Conservation (phyloP, 2,329 filamentous ascomycete species). For the Parafenestella ontariensis region DNA sequence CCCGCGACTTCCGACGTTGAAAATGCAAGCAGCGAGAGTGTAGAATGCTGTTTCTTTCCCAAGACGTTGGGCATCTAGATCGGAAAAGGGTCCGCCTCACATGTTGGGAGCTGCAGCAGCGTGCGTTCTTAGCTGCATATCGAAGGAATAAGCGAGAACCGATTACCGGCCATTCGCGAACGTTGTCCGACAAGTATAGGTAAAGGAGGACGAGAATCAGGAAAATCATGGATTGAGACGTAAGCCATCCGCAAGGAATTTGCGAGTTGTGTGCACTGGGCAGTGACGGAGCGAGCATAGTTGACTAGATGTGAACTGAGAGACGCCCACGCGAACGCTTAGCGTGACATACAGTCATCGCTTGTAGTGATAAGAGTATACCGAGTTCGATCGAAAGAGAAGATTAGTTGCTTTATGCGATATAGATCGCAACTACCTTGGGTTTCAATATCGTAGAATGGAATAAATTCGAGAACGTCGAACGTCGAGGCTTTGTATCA, state of each 20-base stretch:
- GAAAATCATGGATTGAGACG: not conserved
- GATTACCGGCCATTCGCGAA: constrained; percentile 22
- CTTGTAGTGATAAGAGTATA: not conserved
- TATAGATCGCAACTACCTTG: no score
- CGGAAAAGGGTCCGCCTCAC: constrained; percentile 32
- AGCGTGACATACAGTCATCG: not conserved
- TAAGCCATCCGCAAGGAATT: not conserved
- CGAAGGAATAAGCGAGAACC: constrained; percentile 32
- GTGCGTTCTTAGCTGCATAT: constrained; percentile 36
- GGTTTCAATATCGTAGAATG: no score
- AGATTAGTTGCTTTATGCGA: not conserved
- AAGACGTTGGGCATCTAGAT: constrained; percentile 24
- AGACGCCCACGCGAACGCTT: not conserved
- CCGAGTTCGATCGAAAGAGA: not conserved
- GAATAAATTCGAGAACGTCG: no score
- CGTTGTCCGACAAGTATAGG: not conserved
- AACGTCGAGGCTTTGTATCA: not conserved
- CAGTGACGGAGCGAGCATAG: not conserved
- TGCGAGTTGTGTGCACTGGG: not conserved
- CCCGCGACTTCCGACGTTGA: not conserved
- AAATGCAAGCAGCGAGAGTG: not conserved
- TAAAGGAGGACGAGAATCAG: not conserved
- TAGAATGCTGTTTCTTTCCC: not conserved
- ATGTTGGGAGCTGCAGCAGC: constrained; percentile 32
- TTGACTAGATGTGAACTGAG: not conserved